Conservation (phyloP, 768 basidiomycete species). For the Pleurotus citrinopileatus region DNA sequence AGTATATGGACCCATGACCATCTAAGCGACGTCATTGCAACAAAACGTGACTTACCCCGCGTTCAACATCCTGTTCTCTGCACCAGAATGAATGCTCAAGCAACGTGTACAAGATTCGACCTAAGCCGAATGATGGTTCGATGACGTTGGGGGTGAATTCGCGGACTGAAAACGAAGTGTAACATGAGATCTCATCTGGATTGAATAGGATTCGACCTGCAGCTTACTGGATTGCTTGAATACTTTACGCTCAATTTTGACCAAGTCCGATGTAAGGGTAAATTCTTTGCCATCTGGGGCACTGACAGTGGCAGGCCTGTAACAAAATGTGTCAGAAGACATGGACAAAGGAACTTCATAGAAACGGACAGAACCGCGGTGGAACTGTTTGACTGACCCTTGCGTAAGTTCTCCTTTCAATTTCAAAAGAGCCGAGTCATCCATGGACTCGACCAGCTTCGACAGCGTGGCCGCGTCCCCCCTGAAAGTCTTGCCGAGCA, state of each 20-base stretch:
- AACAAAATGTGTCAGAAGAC: not conserved
- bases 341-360: slow-evolving; percentile 1
- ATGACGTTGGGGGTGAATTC: slow-evolving; percentile 98
- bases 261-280: slow-evolving; percentile 64
- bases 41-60: slow-evolving; percentile 59
- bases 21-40: not conserved
- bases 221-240: slow-evolving; percentile 82
- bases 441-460: slow-evolving; percentile 61
- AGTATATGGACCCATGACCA: slow-evolving; percentile 12
- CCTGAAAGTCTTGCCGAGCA: slow-evolving; percentile 85
- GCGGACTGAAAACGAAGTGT: slow-evolving; percentile 54
- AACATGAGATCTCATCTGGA: not conserved
- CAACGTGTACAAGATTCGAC: slow-evolving; percentile 90
- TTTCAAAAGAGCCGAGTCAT: slow-evolving; percentile 59
- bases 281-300: slow-evolving; percentile 64
- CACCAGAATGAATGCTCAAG: slow-evolving; percentile 97
- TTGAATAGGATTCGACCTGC: not conserved
- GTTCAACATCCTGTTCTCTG: slow-evolving; percentile 87
- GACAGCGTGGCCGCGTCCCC: slow-evolving; percentile 70
- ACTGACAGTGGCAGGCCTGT: slow-evolving; percentile 54
- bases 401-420: slow-evolving; percentile 71
- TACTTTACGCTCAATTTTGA: slow-evolving; percentile 80
- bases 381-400: slow-evolving; percentile 50
- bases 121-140: slow-evolving; percentile 97
- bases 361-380: slow-evolving; percentile 4